Conservation (phyloP, 2,329 filamentous ascomycete species). For the Madurella mycetomatis region DNA sequence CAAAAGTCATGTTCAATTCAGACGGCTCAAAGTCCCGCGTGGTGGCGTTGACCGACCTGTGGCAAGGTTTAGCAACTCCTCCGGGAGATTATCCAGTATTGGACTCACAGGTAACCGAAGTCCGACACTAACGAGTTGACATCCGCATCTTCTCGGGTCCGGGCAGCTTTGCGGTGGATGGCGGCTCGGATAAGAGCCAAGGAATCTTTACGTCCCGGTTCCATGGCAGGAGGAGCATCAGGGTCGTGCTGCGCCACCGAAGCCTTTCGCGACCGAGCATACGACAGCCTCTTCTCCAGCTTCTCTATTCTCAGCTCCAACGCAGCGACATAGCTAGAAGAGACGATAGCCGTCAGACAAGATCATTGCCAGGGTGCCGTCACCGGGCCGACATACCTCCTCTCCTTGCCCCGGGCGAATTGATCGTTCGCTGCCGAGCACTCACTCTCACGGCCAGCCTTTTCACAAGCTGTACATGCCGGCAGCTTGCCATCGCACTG, state of each 20-base stretch:
- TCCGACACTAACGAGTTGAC: slow-evolving; percentile 91
- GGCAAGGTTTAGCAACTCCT: slow-evolving; percentile 13
- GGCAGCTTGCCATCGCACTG: slow-evolving; percentile 93
- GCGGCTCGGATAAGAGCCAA: slow-evolving; percentile 57
- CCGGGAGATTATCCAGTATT: not conserved
- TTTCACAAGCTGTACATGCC: slow-evolving; percentile 91
- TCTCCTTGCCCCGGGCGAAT: slow-evolving; percentile 90
- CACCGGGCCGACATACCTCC: slow-evolving; percentile 52
- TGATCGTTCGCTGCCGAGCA: slow-evolving; percentile 95
- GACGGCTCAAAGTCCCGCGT: slow-evolving; percentile 90
- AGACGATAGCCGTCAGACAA: not conserved
- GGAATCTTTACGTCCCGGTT: slow-evolving; percentile 50
- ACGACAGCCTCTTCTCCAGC: slow-evolving; percentile 72
- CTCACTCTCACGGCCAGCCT: slow-evolving; percentile 77
- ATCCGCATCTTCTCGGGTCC: slow-evolving; percentile 70
- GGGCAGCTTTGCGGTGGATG: slow-evolving; percentile 61
- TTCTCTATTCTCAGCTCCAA: slow-evolving; percentile 89
- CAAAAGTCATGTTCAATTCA: slow-evolving; percentile 86
- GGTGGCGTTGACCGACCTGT: slow-evolving; percentile 86
- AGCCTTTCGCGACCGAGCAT: slow-evolving; percentile 65
- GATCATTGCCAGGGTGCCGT: not conserved
- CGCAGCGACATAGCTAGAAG: slow-evolving; percentile 76
- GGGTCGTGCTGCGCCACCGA: slow-evolving; percentile 63
- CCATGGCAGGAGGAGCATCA: slow-evolving; percentile 38
- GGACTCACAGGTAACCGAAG: slow-evolving; percentile 77